Base-by-base conservation (phyloP, 495 filamentous ascomycete species). In the Daldinia loculata region DNA sequence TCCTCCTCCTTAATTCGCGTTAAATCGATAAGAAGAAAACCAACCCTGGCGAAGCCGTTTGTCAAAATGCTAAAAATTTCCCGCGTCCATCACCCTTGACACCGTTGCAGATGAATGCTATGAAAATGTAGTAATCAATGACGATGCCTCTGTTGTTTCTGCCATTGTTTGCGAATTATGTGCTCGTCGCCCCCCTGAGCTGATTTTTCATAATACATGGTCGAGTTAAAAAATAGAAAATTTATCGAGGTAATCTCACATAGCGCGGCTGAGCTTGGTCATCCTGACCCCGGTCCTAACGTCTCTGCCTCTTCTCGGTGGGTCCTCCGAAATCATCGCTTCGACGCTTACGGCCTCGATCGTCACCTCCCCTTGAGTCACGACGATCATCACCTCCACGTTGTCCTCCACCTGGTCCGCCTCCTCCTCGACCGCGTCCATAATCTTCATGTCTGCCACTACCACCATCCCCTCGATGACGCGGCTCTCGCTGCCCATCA, bases 241-340 rank as follows among this genome's bases (percentile, higher is more conserved):
- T 41, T 50, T 56, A 55, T 71, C 67, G 69, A 56, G 39, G 38
- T 57, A 56, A 39, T 53, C 22, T 69, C 58, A 65, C 63, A 67
- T 58, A 22, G 19, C 29, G n/a, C 30, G 65, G 56, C 70, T 57
- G 61, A 68, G 48, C 8, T 56, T 50, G 36, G 70, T 61, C 22
- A 17, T 57, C 26, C 12, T 36, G 52, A 66, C 53, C 19, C 27
- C 61, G 38, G 34, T 48, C 1, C 74, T 78, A 78, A 32, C 76
- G 76, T 75, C 76, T 75, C 57, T 70, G 76, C 64, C 76, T 69
- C 64, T 78, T 76, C 48, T 78, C 76, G 66, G 59, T 56, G 27
- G 76, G 70, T 30, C 73, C 73, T 68, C 68, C 75, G 56, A 77
- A 80, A 62, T 80, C 81, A 48, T 82, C 81, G 38, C 76, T 80